Percentiles rank a stretch among this genome's conserved stretches.
Conservation (phyloP, 2,329 filamentous ascomycete species). For the Fusarium sarcochroum region DNA sequence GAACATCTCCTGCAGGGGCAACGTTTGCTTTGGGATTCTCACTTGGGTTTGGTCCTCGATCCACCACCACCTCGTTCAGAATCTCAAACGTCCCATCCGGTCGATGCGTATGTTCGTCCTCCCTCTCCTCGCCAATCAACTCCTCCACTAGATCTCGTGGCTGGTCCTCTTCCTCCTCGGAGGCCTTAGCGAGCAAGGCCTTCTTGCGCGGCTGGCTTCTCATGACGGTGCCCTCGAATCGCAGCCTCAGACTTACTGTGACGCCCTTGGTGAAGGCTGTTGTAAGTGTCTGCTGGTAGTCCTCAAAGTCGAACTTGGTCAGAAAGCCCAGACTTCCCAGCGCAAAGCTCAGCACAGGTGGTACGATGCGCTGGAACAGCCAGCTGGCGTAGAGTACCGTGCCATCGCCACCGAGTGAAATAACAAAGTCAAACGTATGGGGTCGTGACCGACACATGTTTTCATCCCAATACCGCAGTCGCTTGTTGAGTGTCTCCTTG, state of each 20-base stretch:
- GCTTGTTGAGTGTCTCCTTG: conserved; percentile 57
- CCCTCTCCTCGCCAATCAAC: conserved; percentile 86
- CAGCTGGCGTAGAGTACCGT: conserved; percentile 96
- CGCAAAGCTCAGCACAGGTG: conserved; percentile 91
- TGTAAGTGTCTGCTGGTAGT: conserved; percentile 77
- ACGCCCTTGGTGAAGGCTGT: conserved; percentile 86
- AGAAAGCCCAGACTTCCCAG: conserved; percentile 94
- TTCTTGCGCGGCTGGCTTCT: conserved; percentile 71
- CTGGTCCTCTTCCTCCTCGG: conserved; percentile 55
- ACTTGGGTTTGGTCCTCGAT: conserved; percentile 94
- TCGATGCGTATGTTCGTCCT: conserved; percentile 86
- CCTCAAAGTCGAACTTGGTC: conserved; percentile 93
- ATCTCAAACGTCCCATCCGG: conserved; percentile 91
- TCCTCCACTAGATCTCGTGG: conserved; percentile 86
- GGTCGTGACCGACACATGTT: conserved; percentile 82
- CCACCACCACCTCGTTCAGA: conserved; percentile 96
- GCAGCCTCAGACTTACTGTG: conserved; percentile 86
- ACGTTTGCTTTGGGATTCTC: conserved; percentile 55
- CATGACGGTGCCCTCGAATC: conserved; percentile 97
- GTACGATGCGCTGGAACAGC: conserved; percentile 96
- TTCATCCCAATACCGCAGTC: conserved; percentile 87
- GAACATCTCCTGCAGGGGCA: conserved; percentile 8
- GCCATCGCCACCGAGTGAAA: conserved; percentile 95
- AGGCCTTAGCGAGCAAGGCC: conserved; percentile 38
- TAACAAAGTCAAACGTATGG: conserved; percentile 92